phyloP scores from a whole-genome alignment of 305 asterid genomes.

The Withania somnifera region DNA sequence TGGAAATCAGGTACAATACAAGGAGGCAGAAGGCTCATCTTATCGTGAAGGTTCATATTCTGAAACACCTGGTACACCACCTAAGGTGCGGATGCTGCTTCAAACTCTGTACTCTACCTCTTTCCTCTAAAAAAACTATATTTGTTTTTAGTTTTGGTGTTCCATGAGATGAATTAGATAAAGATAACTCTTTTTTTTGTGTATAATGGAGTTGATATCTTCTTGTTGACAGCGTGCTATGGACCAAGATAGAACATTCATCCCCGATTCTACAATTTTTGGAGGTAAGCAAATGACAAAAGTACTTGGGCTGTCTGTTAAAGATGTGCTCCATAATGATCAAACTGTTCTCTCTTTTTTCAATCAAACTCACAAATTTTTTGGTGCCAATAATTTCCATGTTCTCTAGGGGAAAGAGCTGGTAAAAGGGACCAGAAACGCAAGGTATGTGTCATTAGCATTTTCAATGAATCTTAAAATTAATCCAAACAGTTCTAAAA shows the following conservation, averaged over 20 bases:
- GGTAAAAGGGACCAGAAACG: constrained; percentile 89
- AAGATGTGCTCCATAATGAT: not conserved
- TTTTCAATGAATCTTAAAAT: not conserved
- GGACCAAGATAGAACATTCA: constrained; percentile 72
- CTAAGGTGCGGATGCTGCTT: constrained; percentile 42
- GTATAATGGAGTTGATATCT: not conserved
- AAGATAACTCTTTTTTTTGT: not conserved
- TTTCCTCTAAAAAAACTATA: not conserved
- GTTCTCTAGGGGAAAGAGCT: constrained; percentile 53
- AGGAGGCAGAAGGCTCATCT: constrained; percentile 90
- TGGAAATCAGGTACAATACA: constrained; percentile 61
- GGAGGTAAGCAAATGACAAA: constrained; percentile 44
- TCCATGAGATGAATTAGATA: not conserved
- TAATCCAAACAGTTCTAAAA: not conserved
- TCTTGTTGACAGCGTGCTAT: constrained; percentile 51
- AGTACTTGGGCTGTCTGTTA: not conserved
- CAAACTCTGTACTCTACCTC: not conserved
- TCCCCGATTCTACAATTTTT: constrained; percentile 54
- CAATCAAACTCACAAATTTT: not conserved
- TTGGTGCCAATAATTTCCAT: constrained; percentile 1
- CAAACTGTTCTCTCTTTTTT: not conserved
- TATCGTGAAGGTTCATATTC: constrained; percentile 71
- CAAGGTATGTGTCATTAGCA: constrained; percentile 37
- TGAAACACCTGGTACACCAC: constrained; percentile 95
- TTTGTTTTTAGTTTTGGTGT: not conserved